Conservation (phyloP, 2,329 filamentous ascomycete genomes). For the Celoporthe dispersa region DNA sequence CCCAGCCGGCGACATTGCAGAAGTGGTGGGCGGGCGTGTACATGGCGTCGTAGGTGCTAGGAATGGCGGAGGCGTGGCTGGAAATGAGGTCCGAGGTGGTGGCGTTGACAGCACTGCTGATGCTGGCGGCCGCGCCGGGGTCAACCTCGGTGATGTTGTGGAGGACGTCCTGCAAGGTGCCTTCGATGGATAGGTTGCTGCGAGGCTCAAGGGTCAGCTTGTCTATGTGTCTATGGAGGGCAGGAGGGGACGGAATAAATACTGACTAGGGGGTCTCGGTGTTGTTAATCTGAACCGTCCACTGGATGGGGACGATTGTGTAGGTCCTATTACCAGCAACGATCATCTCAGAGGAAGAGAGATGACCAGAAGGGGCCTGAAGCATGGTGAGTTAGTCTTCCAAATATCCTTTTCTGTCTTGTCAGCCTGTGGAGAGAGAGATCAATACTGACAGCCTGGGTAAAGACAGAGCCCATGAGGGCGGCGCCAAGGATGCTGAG, state of each 20-base stretch:
- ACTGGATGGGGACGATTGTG: constrained; percentile 3
- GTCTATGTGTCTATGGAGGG: background rate
- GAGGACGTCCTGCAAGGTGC: constrained; percentile 11
- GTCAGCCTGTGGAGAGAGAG: background rate
- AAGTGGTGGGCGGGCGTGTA: constrained; percentile 30
- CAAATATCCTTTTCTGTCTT: background rate
- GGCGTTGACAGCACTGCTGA: constrained; percentile 23
- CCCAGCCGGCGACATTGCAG: constrained; percentile 8
- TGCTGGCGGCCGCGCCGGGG: background rate
- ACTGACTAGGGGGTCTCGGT: constrained; percentile 16
- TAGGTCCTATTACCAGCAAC: constrained; percentile 9
- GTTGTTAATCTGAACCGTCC: constrained; percentile 11
- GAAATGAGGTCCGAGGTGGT: background rate
- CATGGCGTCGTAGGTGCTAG: constrained; percentile 28
- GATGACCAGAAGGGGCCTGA: background rate
- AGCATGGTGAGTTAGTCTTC: background rate
- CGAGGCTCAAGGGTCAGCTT: background rate
- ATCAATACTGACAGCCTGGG: constrained; percentile 11
- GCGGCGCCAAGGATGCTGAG: constrained; percentile 5
- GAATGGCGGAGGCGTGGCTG: background rate
- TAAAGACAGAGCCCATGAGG: background rate
- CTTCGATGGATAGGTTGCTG: constrained; percentile 6
- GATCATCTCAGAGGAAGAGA: background rate
- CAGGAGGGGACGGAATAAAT: too few species aligned
- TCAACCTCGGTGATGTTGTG: background rate